Conservation (phyloP, 768 basidiomycete genomes). For the Holtermanniella nyarrowii region DNA sequence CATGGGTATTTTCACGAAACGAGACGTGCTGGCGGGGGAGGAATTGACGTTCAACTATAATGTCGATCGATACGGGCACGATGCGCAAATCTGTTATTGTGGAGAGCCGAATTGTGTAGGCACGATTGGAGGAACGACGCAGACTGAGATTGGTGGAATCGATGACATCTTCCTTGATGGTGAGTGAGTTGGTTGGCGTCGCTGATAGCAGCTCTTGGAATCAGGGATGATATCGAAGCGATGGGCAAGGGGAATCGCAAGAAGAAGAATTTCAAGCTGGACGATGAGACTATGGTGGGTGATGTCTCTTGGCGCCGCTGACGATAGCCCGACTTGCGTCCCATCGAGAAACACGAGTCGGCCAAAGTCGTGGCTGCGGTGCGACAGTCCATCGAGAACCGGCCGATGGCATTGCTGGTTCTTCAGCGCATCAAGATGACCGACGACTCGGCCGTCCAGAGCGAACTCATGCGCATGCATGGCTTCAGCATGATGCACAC, state of each 20-base stretch:
- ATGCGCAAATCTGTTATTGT: conserved; percentile 88
- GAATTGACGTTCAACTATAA: conserved; percentile 99
- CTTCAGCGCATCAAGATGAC: conserved; percentile 85
- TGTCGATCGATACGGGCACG: conserved; percentile 98
- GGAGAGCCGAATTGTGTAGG: conserved; percentile 93
- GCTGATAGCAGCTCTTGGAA: conserved; percentile 63
- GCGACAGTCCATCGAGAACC: conserved; percentile 67
- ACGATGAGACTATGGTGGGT: conserved; percentile 80
- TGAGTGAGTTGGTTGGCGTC: conserved; percentile 37
- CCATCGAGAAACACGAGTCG: conserved; percentile 66
- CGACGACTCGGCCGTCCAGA: conserved; percentile 62
- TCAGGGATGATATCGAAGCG: conserved; percentile 76
- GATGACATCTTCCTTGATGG: conserved; percentile 91
- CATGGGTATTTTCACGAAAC: conserved; percentile 95
- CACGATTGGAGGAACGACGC: conserved; percentile 93
- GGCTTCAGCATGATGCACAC: conserved; percentile 88
- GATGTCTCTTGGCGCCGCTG: conserved; percentile 48
- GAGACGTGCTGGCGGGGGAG: conserved; percentile 59
- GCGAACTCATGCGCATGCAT: conserved; percentile 78
- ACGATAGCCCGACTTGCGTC: conserved; percentile 62
- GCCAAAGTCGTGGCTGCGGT: conserved; percentile 87
- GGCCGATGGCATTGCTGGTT: conserved; percentile 69
- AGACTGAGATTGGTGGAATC: conserved; percentile 89
- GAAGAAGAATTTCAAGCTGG: conserved; percentile 84
- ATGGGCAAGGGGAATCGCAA: conserved; percentile 76